Base-by-base conservation (phyloP, 345 rosid genomes). In the Mangifera indica region DNA sequence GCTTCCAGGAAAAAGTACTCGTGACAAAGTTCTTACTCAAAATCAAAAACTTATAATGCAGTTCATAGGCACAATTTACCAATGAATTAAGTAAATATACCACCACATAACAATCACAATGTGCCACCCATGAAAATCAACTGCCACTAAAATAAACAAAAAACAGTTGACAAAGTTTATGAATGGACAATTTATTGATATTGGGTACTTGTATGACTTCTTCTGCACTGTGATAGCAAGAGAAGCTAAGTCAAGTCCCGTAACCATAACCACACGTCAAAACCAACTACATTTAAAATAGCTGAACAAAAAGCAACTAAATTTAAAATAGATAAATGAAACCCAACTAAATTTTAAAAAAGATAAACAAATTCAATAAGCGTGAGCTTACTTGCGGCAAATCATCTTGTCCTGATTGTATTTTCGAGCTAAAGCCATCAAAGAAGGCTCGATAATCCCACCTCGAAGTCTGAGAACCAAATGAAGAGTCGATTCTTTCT, bases 391-490 rank as follows among this genome's bases (percentile, higher is more conserved):
- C 97, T 90, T 90, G 83, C 98, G 87, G 88, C 98, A 92, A 72
- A 92, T 90, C 87, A 82, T 90, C 82, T 92, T 92, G 72, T 92
- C 97, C 71, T 92, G 97, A 77, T 90, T 92, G 75, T 84, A 90
- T 75, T 90, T 92, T 69, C 96, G 90, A 77, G 96, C 97, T 83
- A 92, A 77, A 20, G 89, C 89, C 93, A 92, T 92, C 87, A 92
- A 81, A n/a, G 96, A 90, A 25, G 98, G 96, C 86, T 92, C 96
- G 24, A 90, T 92, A 71, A 92, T 92, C 21, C 97, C 97, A 76
- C 98, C 96, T 22, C 98, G 87, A 32, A 92, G 85, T 83, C 98
- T 90, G 82, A 90, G 72, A 52, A 90, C 96, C 25, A 92, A 84
- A 81, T 92, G 98, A 64, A 92, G 96, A 0, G 98, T 90, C 0